These are phyloP conservation scores for Euphorbia celastroides DNA, from an alignment of 441 rosid genomes.

Conservation along the genomic window DNA sequence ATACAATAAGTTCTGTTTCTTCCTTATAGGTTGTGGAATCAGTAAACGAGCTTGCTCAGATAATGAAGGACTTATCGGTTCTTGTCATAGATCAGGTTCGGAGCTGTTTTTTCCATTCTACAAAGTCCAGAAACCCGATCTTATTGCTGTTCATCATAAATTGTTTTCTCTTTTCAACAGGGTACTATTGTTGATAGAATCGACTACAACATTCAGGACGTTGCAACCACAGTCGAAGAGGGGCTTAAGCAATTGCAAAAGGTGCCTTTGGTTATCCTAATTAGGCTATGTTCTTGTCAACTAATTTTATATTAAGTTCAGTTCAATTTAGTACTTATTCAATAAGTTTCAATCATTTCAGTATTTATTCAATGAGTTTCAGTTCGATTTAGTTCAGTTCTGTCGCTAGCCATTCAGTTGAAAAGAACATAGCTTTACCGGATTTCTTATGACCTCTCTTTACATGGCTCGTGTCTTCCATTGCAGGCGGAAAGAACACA, in stretches of 20 bases:
- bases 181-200: conserved; percentile 98
- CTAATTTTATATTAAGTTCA: too few species aligned
- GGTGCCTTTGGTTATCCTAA: conserved; percentile 34
- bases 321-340: too few species aligned
- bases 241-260: conserved; percentile 93
- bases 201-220: conserved; percentile 93
- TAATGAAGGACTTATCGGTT: conserved; percentile 94
- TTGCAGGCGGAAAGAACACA: conserved; percentile 94
- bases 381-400: too few species aligned
- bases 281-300: too few species aligned
- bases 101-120: conserved; percentile 8
- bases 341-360: too few species aligned
- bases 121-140: background rate
- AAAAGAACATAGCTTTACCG: too few species aligned
- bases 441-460: background rate
- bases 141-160: conserved; percentile 4
- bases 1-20: background rate
- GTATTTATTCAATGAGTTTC: too few species aligned
- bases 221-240: conserved; percentile 79
- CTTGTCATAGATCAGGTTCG: conserved; percentile 96
- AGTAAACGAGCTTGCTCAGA: conserved; percentile 78
- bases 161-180: conserved; percentile 33
- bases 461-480: background rate
- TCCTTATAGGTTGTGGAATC: conserved; percentile 54
- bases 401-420: too few species aligned